Base-by-base conservation (phyloP, 1,284 basidiomycete genomes). In the Heliocybe sulcata region DNA sequence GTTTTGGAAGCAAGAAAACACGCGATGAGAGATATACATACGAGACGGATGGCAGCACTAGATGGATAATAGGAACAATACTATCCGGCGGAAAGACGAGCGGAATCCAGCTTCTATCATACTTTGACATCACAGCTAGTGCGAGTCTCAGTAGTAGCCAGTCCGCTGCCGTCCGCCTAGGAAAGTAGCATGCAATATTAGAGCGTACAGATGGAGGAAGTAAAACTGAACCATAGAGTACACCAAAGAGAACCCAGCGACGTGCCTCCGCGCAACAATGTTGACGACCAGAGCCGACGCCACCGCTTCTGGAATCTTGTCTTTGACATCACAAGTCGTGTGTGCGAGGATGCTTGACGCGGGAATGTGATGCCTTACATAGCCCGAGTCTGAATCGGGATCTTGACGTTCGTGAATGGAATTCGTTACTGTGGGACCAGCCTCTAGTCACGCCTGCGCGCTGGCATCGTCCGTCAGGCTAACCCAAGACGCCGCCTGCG, bases 151-250 rank as follows among this genome's bases (percentile, higher is more conserved):
- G 23, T n/a, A 16, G 22, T 26, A 26, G 29, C 29, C 29, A 25
- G 16, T 49, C 12, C 9, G 8, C 27, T 22, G 16, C 27, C 8
- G 14, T 16, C 47, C 47, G 22, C 47, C 47, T 14, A 49, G n/a
- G 47, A 49, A 29, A 26, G 47, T 49, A 29, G 27, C 23, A 26
- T 49, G 47, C 47, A 47, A 47, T 27, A 68, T 54, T 57, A 79
- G 58, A 61, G 74, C 68, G 67, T 79, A 82, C 68, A 82, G 65
- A 67, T 80, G 74, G 59, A 79, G 64, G 64, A 80, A 63, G 68
- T 78, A 81, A 61, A 77, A 67, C 63, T 73, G 72, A 56, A 77
- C 64, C 65, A 77, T 66, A 62, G 69, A 67, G 68, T 75, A 71
- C 67, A 75, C 63, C 55, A 77, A 62, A 57, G 71, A 69, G 51